phyloP scores from a whole-genome alignment of 352 stramenopile genomes.

The Phytopythium oedochilum region DNA sequence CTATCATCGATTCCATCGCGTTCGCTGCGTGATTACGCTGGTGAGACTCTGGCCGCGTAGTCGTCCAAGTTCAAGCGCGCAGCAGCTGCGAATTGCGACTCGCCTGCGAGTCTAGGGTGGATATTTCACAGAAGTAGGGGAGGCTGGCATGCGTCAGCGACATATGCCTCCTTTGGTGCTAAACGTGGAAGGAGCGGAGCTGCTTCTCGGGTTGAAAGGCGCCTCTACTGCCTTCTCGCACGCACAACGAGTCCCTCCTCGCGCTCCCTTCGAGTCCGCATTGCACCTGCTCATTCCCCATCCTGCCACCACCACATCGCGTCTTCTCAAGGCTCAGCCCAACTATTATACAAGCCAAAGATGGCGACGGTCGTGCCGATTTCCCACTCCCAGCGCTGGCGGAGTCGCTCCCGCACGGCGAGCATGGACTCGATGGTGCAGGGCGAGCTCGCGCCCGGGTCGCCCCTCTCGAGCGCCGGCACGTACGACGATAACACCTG shows the following conservation, averaged over 20 bases:
- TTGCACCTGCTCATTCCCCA: neutral
- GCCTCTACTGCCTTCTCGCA: too few relatives aligned
- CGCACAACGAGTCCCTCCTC: too few relatives aligned
- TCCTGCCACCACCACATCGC: neutral
- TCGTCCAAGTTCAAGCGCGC: neutral
- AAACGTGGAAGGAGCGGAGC: constrained; percentile 1
- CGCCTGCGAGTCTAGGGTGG: too few relatives aligned
- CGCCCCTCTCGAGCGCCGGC: constrained; percentile 1
- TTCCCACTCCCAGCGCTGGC: constrained; percentile 47
- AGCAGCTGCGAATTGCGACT: too few relatives aligned
- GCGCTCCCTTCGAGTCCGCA: neutral
- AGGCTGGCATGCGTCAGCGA: constrained; percentile 4
- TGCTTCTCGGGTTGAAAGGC: neutral
- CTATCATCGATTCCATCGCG: neutral
- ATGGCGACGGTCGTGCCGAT: constrained; percentile 60
- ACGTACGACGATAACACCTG: constrained; percentile 7
- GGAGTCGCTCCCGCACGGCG: constrained; percentile 42
- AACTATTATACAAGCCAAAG: neutral
- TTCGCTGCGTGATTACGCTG: neutral
- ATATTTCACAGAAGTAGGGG: too few relatives aligned
- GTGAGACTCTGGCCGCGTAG: neutral
- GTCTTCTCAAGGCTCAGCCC: neutral
- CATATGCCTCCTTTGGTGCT: neutral
- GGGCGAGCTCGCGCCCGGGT: constrained; percentile 7
- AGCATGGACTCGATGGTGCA: constrained; percentile 32